Evolutionary conservation across 768 basidiomycete species (phyloP).

Genomic region (Gelatoporia subvermispora): DNA sequence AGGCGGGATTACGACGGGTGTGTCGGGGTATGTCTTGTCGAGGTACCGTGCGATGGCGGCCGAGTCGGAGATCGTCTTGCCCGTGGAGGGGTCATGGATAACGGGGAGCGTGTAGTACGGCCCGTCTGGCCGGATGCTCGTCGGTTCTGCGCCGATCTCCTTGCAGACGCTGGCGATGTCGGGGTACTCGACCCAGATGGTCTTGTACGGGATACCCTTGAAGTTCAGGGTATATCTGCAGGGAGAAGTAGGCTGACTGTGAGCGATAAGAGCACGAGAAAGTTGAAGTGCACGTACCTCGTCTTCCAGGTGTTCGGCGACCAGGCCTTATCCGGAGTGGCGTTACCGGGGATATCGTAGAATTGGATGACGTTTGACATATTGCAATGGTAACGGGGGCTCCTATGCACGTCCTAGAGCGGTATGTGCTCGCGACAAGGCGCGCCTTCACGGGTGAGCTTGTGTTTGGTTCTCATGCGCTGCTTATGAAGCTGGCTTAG

Average conservation of each 20-base stretch:
- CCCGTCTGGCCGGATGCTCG: slow-evolving; percentile 20
- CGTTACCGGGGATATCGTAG: slow-evolving; percentile 16
- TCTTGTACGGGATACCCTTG: slow-evolving; percentile 40
- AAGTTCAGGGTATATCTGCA: slow-evolving; percentile 30
- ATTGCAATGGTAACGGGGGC: background rate
- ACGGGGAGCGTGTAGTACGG: slow-evolving; percentile 22
- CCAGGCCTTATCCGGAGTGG: slow-evolving; percentile 6
- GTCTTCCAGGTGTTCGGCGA: slow-evolving; percentile 19
- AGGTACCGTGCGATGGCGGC: slow-evolving; percentile 23
- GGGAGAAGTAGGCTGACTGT: background rate
- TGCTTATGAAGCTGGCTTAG: too few species aligned
- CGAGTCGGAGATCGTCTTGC: slow-evolving; percentile 19
- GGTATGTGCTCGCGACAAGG: too few species aligned
- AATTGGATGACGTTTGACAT: slow-evolving; percentile 11
- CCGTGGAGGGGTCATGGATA: slow-evolving; percentile 25
- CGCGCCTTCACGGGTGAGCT: too few species aligned
- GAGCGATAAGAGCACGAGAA: background rate
- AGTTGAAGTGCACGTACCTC: slow-evolving; percentile 21
- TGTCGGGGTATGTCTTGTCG: slow-evolving; percentile 25
- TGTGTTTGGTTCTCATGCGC: too few species aligned
- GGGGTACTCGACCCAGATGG: slow-evolving; percentile 48
- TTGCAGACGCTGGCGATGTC: slow-evolving; percentile 37
- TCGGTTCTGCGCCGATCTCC: slow-evolving; percentile 34
- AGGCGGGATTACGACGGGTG: slow-evolving; percentile 28
- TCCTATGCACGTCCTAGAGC: background rate